These are phyloP conservation scores for Kregervanrija pseudodelftensis DNA, from an alignment of 805 yeast genomes.

Conservation along the genomic window DNA sequence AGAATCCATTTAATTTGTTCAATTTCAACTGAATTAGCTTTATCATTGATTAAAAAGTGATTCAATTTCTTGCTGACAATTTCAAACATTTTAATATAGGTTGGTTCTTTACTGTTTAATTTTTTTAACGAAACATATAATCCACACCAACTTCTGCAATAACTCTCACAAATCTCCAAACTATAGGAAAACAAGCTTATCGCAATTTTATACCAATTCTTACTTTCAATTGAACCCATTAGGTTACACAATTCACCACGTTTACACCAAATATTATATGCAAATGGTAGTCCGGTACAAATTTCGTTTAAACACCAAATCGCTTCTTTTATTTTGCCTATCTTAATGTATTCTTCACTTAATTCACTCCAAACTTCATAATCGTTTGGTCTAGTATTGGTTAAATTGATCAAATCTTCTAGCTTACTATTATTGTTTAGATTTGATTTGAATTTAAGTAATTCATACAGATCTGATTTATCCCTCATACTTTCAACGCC, in stretches of 20 bases:
- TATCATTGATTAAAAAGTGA: conserved; percentile 25
- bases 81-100: conserved; percentile 21
- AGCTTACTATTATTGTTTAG: conserved; percentile 1
- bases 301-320: conserved; percentile 66
- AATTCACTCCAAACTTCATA: conserved; percentile 73
- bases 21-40: conserved; percentile 26
- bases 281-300: conserved; percentile 58
- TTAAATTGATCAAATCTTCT: conserved; percentile 26
- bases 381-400: conserved; percentile 69
- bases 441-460: conserved; percentile 2
- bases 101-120: conserved; percentile 4
- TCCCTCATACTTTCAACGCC: conserved; percentile 4
- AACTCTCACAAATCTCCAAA: conserved; percentile 69
- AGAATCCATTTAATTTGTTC: conserved; percentile 30
- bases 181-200: conserved; percentile 33
- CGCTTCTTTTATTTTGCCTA: conserved; percentile 63
- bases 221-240: conserved; percentile 7
- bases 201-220: not conserved
- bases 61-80: conserved; percentile 32
- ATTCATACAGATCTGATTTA: conserved; percentile 1
- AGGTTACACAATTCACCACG: conserved; percentile 46
- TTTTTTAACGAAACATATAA: conserved; percentile 14
- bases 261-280: conserved; percentile 57
- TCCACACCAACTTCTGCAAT: conserved; percentile 49
- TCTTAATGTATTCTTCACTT: conserved; percentile 50